phyloP scores from a whole-genome alignment of 768 basidiomycete species.

The Leccinum obscurum region DNA sequence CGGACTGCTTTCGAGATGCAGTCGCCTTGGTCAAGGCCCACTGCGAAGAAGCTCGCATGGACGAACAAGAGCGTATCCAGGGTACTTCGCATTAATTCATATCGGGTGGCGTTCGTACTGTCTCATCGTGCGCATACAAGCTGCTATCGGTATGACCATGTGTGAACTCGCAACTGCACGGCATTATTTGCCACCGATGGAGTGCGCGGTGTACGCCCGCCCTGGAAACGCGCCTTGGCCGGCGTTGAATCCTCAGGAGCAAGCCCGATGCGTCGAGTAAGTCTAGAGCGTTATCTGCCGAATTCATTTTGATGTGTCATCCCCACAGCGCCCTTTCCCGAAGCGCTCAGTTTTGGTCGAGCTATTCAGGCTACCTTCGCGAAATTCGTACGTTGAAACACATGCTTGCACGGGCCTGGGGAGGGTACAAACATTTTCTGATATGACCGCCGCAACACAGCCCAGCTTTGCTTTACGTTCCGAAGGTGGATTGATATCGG shows the following conservation, averaged over 20 bases:
- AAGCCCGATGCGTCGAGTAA: conserved; percentile 55
- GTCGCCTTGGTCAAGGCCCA: conserved; percentile 46
- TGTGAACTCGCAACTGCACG: conserved; percentile 78
- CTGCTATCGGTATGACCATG: conserved; percentile 74
- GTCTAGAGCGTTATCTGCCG: conserved; percentile 10
- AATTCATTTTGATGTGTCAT: not conserved
- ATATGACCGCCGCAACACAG: conserved; percentile 38
- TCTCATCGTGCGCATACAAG: conserved; percentile 40
- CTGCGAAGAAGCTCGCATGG: conserved; percentile 59
- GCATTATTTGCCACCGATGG: conserved; percentile 65
- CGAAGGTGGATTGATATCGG: conserved; percentile 76
- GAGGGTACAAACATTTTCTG: not conserved
- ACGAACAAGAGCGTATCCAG: conserved; percentile 60
- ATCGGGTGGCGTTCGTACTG: not conserved
- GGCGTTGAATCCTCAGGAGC: conserved; percentile 23
- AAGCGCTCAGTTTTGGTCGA: conserved; percentile 84
- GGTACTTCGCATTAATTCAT: conserved; percentile 37
- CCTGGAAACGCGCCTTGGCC: conserved; percentile 3
- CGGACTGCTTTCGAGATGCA: conserved; percentile 65
- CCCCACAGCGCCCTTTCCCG: conserved; percentile 62
- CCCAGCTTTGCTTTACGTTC: conserved; percentile 76
- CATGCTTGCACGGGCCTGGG: not conserved
- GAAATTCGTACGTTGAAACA: conserved; percentile 62
- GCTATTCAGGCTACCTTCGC: conserved; percentile 80
- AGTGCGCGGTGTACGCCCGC: conserved; percentile 44